These are phyloP conservation scores for Metschnikowia hibisci DNA, from an alignment of 805 yeast species.

Conservation along the genomic window DNA sequence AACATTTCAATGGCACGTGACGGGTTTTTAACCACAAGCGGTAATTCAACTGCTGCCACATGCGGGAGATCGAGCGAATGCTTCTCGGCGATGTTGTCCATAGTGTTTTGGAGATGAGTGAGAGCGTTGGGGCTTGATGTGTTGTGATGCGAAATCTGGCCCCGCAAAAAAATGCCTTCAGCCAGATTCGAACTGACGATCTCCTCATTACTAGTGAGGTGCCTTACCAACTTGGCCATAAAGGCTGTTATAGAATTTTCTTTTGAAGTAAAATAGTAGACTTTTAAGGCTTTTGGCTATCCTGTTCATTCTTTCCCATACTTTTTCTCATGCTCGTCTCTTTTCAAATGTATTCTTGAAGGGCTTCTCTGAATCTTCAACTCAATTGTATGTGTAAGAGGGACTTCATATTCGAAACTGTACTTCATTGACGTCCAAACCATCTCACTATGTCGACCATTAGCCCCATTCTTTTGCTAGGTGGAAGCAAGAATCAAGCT, in stretches of 20 bases:
- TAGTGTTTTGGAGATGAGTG: constrained; percentile 1
- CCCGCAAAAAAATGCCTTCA: constrained; percentile 16
- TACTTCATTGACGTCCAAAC: no score
- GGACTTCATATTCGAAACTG: no score
- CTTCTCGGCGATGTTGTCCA: constrained; percentile 41
- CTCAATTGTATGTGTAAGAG: no score
- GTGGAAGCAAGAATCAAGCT: no score
- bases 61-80: constrained; percentile 70
- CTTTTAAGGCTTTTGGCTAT: no score
- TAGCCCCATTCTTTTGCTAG: no score
- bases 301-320: no score
- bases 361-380: no score
- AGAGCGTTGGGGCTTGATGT: not conserved
- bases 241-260: constrained; percentile 9
- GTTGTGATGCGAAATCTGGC: no score
- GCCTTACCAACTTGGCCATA: constrained; percentile 20
- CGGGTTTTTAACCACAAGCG: constrained; percentile 61
- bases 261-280: no score
- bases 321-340: not conserved
- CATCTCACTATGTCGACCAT: no score
- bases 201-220: constrained; percentile 5
- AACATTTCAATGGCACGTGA: constrained; percentile 63
- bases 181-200: constrained; percentile 10
- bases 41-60: constrained; percentile 73
- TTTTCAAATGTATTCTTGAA: not conserved